These are phyloP conservation scores for Colletotrichum sidae DNA, from an alignment of 2,329 filamentous ascomycete genomes.

Conservation along the genomic window DNA sequence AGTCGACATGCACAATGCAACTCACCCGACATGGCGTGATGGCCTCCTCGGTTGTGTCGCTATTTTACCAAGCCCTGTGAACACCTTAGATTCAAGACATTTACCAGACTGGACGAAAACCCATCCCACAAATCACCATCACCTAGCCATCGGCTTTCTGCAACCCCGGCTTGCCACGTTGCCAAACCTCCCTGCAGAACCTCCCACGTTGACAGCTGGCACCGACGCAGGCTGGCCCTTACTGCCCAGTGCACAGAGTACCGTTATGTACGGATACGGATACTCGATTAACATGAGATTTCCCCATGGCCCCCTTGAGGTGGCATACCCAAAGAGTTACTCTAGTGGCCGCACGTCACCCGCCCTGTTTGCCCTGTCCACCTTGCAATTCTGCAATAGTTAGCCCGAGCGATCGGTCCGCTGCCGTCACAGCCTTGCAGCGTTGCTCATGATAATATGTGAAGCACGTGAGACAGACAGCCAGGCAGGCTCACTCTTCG, in stretches of 20 bases:
- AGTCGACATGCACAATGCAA: neutral
- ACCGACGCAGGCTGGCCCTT: neutral
- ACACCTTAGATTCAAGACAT: neutral
- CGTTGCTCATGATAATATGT: no score
- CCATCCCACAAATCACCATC: constrained; percentile 8
- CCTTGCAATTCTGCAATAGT: no score
- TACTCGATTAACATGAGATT: no score
- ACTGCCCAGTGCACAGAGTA: no score
- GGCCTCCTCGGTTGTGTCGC: neutral
- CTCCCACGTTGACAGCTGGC: constrained; percentile 19
- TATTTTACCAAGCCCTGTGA: neutral
- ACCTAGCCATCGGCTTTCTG: constrained; percentile 1
- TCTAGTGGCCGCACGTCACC: constrained; percentile 16
- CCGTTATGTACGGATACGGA: no score
- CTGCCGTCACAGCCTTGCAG: no score
- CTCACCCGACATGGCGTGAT: neutral
- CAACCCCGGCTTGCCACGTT: constrained; percentile 28
- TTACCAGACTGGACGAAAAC: neutral
- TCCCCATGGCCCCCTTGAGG: no score
- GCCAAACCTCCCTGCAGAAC: constrained; percentile 18
- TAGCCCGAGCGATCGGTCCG: no score
- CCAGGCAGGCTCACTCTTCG: no score
- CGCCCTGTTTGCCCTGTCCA: neutral
- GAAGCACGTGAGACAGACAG: no score
- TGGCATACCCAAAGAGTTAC: constrained; percentile 5